Base-by-base conservation (phyloP, 768 basidiomycete species). In the Trametes maxima region DNA sequence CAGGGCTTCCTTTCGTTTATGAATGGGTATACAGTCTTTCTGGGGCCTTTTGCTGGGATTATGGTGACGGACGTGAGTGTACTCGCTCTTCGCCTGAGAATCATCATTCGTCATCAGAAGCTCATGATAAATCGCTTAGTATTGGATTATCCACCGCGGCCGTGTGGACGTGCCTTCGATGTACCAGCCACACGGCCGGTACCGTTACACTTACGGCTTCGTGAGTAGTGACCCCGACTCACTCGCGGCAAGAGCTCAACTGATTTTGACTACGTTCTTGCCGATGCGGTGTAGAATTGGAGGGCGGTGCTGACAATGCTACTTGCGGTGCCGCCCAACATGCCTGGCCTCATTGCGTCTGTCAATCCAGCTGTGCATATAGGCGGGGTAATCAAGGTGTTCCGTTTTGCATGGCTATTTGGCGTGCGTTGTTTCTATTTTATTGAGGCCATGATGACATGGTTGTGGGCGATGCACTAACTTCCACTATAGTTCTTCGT, bases 41-140 rank as follows among this genome's bases (percentile, higher is more conserved):
- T 95, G 21, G 91, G 91, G 0, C 94, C 94, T 1, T 88, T 96
- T 65, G 86, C 89, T 33, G 90, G 88, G 24, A 86, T 95, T 55
- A 82, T 88, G 79, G 80, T 83, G 57, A 76, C 78, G 22, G 81
- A 82, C 54, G 79, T 88, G 67, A 64, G 87, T 76, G 2, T 24
- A 8, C 19, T 45, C 2, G 24, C 1, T 35, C 1, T 35, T n/a
- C n/a, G 1, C 19, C 28, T 33, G 28, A 16, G 21, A n/a, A 16
- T 5, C 3, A 3, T 40, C 12, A 17, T 17, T 17, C n/a, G 2
- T 6, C 33, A 19, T 16, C 24, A 1, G 35, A 3, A 25, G 37
- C 51, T 60, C 39, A 63, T 28, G 21, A 10, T 12, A 11, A 12
- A 10, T 2, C 5, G 19, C 12, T 39, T 68, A 90, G 83, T 94